Percentiles rank a stretch among this genome's conserved stretches.
Conservation (phyloP, 352 stramenopile genomes). For the Phytophthora colocasiae region DNA sequence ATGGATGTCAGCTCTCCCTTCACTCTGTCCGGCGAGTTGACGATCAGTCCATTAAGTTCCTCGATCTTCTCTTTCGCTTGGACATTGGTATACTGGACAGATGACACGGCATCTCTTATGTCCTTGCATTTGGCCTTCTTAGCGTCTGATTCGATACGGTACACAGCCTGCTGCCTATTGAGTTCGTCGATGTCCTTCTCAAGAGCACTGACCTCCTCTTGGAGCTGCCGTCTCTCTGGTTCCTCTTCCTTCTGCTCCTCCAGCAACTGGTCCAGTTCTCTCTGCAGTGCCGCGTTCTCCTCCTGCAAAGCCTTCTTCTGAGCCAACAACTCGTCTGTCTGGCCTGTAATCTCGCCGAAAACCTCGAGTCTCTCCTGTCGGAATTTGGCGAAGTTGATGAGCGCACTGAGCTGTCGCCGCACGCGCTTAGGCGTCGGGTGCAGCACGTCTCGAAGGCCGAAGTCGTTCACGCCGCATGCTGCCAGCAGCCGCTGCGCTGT, state of each 20-base stretch:
- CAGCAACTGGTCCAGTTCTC: slow-evolving; percentile 67
- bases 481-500: slow-evolving; percentile 90
- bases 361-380: slow-evolving; percentile 91
- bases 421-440: slow-evolving; percentile 91
- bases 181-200: slow-evolving; percentile 91
- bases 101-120: slow-evolving; percentile 82
- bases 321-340: slow-evolving; percentile 69
- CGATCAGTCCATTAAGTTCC: slow-evolving; percentile 82
- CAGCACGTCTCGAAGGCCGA: slow-evolving; percentile 93
- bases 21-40: slow-evolving; percentile 91
- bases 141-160: slow-evolving; percentile 83
- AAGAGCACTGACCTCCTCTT: slow-evolving; percentile 81
- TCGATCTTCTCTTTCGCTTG: slow-evolving; percentile 87
- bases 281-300: slow-evolving; percentile 64
- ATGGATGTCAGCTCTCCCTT: slow-evolving; percentile 74
- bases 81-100: slow-evolving; percentile 78
- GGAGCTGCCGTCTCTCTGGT: slow-evolving; percentile 70
- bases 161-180: slow-evolving; percentile 90
- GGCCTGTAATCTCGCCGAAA: slow-evolving; percentile 84
- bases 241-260: slow-evolving; percentile 62
- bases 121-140: slow-evolving; percentile 83
- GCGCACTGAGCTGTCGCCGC: slow-evolving; percentile 92
- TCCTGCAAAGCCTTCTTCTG: slow-evolving; percentile 61
- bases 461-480: slow-evolving; percentile 94
- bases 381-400: slow-evolving; percentile 99